A percentile compares a stretch with the other conserved stretches of the same genome.
Conservation (phyloP, 2,329 filamentous ascomycete species). For the Exophiala aquamarina region DNA sequence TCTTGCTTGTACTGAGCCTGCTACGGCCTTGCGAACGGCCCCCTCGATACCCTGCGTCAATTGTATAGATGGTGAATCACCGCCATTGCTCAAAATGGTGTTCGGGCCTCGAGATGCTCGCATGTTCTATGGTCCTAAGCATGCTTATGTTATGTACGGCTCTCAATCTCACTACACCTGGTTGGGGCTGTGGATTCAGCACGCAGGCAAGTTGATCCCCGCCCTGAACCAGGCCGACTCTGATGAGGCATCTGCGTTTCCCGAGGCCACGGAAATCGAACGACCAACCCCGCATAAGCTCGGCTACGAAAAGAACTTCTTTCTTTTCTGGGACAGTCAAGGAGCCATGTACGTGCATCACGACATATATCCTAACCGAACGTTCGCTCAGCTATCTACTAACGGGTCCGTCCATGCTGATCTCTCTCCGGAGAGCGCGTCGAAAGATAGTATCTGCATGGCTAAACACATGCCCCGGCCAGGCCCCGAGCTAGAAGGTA, state of each 20-base stretch:
- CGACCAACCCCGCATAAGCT: constrained; percentile 45
- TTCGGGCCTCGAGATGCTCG: constrained; percentile 59
- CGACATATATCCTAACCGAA: constrained; percentile 51
- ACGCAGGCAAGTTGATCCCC: constrained; percentile 34
- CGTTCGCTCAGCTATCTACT: constrained; percentile 46
- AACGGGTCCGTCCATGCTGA: constrained; percentile 51
- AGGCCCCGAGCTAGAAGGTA: constrained; percentile 42
- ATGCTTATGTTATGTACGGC: constrained; percentile 55
- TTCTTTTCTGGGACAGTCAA: constrained; percentile 57
- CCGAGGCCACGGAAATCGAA: constrained; percentile 44
- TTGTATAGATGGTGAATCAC: background rate
- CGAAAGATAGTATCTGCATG: constrained; percentile 48
- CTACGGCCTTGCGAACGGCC: background rate
- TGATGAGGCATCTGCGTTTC: background rate
- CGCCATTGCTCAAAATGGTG: background rate
- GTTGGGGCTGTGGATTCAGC: constrained; percentile 58
- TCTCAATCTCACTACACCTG: constrained; percentile 56
- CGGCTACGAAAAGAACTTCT: constrained; percentile 61
- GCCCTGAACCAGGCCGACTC: constrained; percentile 45
- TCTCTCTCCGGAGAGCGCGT: constrained; percentile 39
- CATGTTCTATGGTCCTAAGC: constrained; percentile 55
- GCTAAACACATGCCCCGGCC: constrained; percentile 46
- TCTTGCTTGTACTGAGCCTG: constrained; percentile 9
- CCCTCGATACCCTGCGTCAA: background rate
- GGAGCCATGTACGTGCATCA: constrained; percentile 54